These are phyloP conservation scores for Neolentinus lepideus DNA, from an alignment of 1,284 basidiomycete genomes.

Conservation along the genomic window DNA sequence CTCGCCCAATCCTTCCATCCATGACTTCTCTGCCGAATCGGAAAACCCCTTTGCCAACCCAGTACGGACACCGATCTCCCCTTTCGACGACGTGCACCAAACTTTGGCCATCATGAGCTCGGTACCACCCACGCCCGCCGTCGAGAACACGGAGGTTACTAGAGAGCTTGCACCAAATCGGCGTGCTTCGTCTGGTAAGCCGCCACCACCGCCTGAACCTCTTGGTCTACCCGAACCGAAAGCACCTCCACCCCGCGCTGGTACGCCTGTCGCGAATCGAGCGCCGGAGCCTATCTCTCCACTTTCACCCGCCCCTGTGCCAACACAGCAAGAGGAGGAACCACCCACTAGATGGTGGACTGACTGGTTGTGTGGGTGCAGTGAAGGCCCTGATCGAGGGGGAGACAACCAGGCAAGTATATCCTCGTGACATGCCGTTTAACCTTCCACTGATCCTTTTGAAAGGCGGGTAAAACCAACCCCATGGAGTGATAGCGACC, in stretches of 20 bases:
- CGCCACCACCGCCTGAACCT: slow-evolving; percentile 41
- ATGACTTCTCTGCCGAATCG: slow-evolving; percentile 15
- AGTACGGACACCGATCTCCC: slow-evolving; percentile 32
- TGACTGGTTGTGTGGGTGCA: slow-evolving; percentile 75
- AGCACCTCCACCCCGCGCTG: slow-evolving; percentile 43
- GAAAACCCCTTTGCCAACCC: slow-evolving; percentile 50
- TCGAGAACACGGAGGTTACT: slow-evolving; percentile 4
- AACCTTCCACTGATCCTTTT: neutral
- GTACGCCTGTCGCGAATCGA: slow-evolving; percentile 18
- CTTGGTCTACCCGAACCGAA: slow-evolving; percentile 50
- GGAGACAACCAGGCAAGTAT: slow-evolving; percentile 53
- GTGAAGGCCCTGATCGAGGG: no score
- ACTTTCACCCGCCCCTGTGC: slow-evolving; percentile 13
- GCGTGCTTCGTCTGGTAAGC: neutral
- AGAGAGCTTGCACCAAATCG: slow-evolving; percentile 15
- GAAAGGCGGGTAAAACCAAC: slow-evolving; percentile 67
- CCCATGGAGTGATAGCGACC: slow-evolving; percentile 49
- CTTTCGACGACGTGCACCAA: slow-evolving; percentile 36
- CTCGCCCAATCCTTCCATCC: slow-evolving; percentile 29
- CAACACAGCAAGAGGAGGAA: slow-evolving; percentile 20
- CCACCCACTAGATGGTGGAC: slow-evolving; percentile 67
- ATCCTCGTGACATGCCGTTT: neutral
- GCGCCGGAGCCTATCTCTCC: slow-evolving; percentile 35
- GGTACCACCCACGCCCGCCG: slow-evolving; percentile 9
- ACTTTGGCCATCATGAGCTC: slow-evolving; percentile 22